phyloP scores from a whole-genome alignment of 2,329 filamentous ascomycete species.

The Sporothrix protearum region DNA sequence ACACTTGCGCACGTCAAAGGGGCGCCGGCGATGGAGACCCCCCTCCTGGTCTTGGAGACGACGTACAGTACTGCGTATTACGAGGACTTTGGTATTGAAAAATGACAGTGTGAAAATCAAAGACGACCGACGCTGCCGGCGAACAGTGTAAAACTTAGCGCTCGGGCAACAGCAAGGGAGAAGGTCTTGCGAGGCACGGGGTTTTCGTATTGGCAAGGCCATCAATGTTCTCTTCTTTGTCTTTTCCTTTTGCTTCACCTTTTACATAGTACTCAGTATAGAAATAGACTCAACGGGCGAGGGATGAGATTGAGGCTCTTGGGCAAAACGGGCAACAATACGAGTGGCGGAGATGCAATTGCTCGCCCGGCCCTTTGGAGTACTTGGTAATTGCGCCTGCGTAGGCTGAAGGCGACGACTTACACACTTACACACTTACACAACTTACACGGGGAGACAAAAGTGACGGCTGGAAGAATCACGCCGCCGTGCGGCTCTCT shows the following conservation, averaged over 20 bases:
- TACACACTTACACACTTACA: too few relatives aligned
- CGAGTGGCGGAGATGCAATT: background rate
- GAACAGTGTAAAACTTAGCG: background rate
- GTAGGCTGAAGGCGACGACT: constrained; percentile 4
- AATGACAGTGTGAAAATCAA: background rate
- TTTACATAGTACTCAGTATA: too few relatives aligned
- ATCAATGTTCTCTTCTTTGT: too few relatives aligned
- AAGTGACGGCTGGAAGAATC: background rate
- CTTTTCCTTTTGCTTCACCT: too few relatives aligned
- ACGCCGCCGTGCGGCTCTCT: background rate
- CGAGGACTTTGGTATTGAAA: background rate
- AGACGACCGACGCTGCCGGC: background rate
- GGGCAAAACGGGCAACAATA: background rate
- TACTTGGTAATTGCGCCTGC: background rate
- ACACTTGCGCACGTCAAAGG: constrained; percentile 14
- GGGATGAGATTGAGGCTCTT: background rate
- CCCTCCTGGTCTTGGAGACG: background rate
- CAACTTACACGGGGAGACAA: too few relatives aligned
- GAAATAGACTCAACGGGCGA: background rate
- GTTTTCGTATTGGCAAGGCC: background rate
- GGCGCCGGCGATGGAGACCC: background rate
- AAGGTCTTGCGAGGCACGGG: background rate
- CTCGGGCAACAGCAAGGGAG: background rate
- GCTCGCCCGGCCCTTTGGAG: background rate
- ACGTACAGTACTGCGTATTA: background rate